A percentile compares a stretch with the other conserved stretches of the same genome.
Evolutionary conservation across 2,329 filamentous ascomycete genomes (phyloP).

Genomic region (Thielaviopsis ethacetica): DNA sequence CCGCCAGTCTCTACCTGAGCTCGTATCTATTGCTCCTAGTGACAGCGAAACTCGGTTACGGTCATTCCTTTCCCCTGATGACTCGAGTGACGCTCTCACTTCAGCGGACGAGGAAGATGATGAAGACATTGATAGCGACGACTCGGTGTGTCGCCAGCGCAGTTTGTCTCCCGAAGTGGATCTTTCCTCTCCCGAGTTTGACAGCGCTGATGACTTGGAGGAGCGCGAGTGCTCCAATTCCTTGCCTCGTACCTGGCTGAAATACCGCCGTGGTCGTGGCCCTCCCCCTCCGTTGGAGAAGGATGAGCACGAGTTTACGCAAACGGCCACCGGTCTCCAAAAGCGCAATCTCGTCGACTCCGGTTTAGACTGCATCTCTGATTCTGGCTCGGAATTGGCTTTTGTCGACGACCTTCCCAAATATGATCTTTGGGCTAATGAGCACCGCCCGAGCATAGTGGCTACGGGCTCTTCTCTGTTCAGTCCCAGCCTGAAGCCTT

Average conservation of each 20-base stretch:
- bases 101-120: constrained; percentile 16
- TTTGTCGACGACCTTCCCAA: constrained; percentile 24
- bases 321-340: constrained; percentile 75
- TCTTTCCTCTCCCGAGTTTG: constrained; percentile 71
- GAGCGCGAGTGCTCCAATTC: constrained; percentile 33
- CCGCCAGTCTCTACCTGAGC: constrained; percentile 60
- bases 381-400: constrained; percentile 19
- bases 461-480: constrained; percentile 19
- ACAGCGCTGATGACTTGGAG: constrained; percentile 38
- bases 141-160: constrained; percentile 54
- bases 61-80: constrained; percentile 66
- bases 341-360: constrained; percentile 42
- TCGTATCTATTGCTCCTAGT: background rate
- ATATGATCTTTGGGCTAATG: constrained; percentile 12
- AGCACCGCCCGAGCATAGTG: constrained; percentile 17
- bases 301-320: constrained; percentile 92
- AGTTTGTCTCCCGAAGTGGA: constrained; percentile 91
- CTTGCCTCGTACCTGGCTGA: constrained; percentile 27
- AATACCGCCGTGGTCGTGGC: constrained; percentile 36
- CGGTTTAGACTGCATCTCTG: constrained; percentile 12
- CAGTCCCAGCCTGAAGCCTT: constrained; percentile 13
- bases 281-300: constrained; percentile 79
- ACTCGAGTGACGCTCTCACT: constrained; percentile 52
- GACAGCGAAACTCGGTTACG: constrained; percentile 6
- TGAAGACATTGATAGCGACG: constrained; percentile 43